Evolutionary conservation across 75 land plant species (phyloP).

Genomic region (Isoetes taiwanensis): DNA sequence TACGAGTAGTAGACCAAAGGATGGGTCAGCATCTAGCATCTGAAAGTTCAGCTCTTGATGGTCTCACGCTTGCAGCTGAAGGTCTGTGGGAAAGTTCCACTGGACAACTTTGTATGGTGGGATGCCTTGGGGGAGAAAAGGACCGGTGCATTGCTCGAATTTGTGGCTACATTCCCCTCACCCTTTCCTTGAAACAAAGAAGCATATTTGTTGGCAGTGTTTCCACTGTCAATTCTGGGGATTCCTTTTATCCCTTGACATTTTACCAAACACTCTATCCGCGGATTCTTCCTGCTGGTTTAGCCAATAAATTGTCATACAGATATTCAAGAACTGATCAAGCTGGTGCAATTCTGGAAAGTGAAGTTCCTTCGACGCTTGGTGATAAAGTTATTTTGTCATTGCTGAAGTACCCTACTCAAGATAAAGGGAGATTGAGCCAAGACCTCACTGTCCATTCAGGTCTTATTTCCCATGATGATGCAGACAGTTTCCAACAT

Average conservation of each 20-base stretch:
- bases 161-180: slow-evolving; percentile 31
- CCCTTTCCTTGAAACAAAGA: slow-evolving; percentile 45
- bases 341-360: slow-evolving; percentile 27
- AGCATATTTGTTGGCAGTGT: slow-evolving; percentile 40
- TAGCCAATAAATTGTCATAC: slow-evolving; percentile 17
- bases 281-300: slow-evolving; percentile 14
- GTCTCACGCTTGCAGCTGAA: slow-evolving; percentile 36
- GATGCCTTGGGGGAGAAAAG: slow-evolving; percentile 24
- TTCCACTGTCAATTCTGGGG: background rate
- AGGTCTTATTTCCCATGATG: slow-evolving; percentile 12
- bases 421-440: slow-evolving; percentile 16
- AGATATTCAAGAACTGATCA: slow-evolving; percentile 27
- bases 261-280: slow-evolving; percentile 20
- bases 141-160: slow-evolving; percentile 27
- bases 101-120: slow-evolving; percentile 70
- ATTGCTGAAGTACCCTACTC: slow-evolving; percentile 37
- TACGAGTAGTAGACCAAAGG: slow-evolving; percentile 27
- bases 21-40: slow-evolving; percentile 16
- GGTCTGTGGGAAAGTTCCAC: slow-evolving; percentile 37
- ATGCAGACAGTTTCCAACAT: background rate
- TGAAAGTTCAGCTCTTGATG: slow-evolving; percentile 28
- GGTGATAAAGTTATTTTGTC: slow-evolving; percentile 32
- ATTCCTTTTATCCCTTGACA: slow-evolving; percentile 29
- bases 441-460: slow-evolving; percentile 40
- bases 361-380: slow-evolving; percentile 24